Base-by-base conservation (phyloP, 225 moss, liverwort and hornwort genomes). In the Asterella californica region DNA sequence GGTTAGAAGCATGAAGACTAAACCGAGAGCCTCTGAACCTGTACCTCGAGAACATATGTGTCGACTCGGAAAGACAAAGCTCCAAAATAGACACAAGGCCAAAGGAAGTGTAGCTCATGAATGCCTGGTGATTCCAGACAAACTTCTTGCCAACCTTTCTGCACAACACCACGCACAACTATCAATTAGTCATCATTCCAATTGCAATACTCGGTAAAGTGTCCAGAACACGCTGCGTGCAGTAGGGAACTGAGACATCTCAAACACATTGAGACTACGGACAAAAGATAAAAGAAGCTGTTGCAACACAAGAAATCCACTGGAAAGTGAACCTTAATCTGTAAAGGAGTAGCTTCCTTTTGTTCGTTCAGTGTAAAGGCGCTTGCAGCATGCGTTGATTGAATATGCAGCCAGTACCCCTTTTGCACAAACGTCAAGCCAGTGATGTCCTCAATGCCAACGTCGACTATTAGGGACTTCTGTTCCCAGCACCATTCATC, bases 401-500 rank as follows among this genome's bases (percentile, higher is more conserved):
- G 85, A 50, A 95, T 86, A 80, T 84, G 92, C 87, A 91, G 83
- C 84, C 88, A 90, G 84, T 86, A 92, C 29, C 94, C 94, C 82
- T 91, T 92, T 81, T 95, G 94, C 21, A 87, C 81, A 77, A 92
- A 93, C 10, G 52, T 61, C 76, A 95, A 77, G 59, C 89, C 91
- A 53, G 79, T 79, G 67, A 88, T 66, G 77, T 93, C 91, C 69
- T 85, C 87, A 69, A 81, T 88, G 21, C 90, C 94, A 6, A 95
- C 94, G 47, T 88, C 87, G 57, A 91, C 79, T 65, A 89, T 83
- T 60, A 93, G 63, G 60, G 76, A 77, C 85, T 93, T 95, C 78
- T 90, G 86, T 78, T 90, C 89, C 95, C 95, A 95, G 82, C 93
- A 95, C 95, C 95, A 95, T 55, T 95, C 93, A 81, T 95, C 93